Evolutionary conservation across 2,329 filamentous ascomycete species (phyloP), one percentile per base, ranked within the genome.

Genomic region (Lecanicillium sp.): DNA sequence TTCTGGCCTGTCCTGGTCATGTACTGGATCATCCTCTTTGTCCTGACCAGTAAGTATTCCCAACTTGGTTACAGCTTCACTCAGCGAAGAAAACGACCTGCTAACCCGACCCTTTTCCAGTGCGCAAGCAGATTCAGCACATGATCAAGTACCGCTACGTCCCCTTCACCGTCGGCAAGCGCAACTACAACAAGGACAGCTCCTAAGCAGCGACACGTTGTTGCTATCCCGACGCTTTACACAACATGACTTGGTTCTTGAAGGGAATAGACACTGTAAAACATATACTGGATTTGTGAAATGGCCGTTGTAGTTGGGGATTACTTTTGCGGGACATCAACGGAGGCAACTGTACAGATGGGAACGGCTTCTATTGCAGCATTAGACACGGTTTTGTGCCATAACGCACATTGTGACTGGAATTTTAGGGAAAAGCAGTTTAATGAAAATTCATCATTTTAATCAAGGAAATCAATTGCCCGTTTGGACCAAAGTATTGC

Each of bases 121-220:
- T 98, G 92, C 81, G 92, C 65, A 87, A 92, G 72, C 92, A 98
- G 69, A 98, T 98, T 53, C 92, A 98, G 70, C 92, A 97, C 69
- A 98, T 98, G 92, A 90, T 98, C 76, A 98, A 97, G 72, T 98
- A 97, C 72, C 87, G 90, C 67, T 98, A 95, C 60, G 88, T 95
- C 20, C 88, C 89, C 29, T 95, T 96, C 69, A 82, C 86, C 29
- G 79, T 94, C 49, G 89, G 89, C 64, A 96, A 96, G 77, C 74
- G 85, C 47, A 81, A 77, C 58, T 94, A 92, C 62, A 69, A 64
- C 58, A 82, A 80, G 68, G 74, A 69, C 65, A 79, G 67, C 65
- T 64, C 66, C 39, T 66, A 55, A 49, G 41, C 27, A 13, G 32
- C 11, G 31, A 29, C 15, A n/a, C 10, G 13, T 29, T 14, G 14